Conservation (phyloP, 768 basidiomycete species). For the Collybia nuda region DNA sequence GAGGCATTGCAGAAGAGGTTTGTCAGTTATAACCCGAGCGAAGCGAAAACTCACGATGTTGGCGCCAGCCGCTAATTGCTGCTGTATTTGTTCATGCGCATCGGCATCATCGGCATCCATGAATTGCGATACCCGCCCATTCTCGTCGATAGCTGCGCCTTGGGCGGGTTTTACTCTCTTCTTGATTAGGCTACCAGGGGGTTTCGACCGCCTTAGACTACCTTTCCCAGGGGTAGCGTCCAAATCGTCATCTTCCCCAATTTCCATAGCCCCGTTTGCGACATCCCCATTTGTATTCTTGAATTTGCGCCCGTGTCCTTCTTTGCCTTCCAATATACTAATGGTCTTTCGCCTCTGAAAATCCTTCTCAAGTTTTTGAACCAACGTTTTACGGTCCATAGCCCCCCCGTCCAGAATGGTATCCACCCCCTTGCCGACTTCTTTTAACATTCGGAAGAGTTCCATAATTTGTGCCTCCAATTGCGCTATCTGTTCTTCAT, state of each 20-base stretch:
- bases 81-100: slow-evolving; percentile 85
- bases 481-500: slow-evolving; percentile 85
- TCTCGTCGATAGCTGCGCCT: slow-evolving; percentile 36
- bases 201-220: slow-evolving; percentile 36
- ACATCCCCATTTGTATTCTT: slow-evolving; percentile 16
- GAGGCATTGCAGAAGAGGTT: slow-evolving; percentile 4
- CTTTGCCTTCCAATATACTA: slow-evolving; percentile 78
- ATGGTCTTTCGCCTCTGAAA: slow-evolving; percentile 85
- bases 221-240: slow-evolving; percentile 61
- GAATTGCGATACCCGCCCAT: slow-evolving; percentile 74
- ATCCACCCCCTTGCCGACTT: slow-evolving; percentile 76
- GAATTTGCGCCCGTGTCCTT: slow-evolving; percentile 30
- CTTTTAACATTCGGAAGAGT: slow-evolving; percentile 90
- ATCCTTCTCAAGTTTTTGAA: slow-evolving; percentile 78
- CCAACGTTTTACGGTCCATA: slow-evolving; percentile 81
- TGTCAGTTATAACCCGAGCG: not conserved
- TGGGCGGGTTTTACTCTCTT: slow-evolving; percentile 22
- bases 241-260: slow-evolving; percentile 45
- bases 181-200: slow-evolving; percentile 24
- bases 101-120: slow-evolving; percentile 87
- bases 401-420: slow-evolving; percentile 66
- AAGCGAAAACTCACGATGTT: slow-evolving; percentile 52
- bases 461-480: slow-evolving; percentile 93
- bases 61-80: slow-evolving; percentile 75
- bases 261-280: slow-evolving; percentile 26